Evolutionary conservation across 371 early-diverging fungal genomes (phyloP).

Genomic region (Actinomortierella ambigua): DNA sequence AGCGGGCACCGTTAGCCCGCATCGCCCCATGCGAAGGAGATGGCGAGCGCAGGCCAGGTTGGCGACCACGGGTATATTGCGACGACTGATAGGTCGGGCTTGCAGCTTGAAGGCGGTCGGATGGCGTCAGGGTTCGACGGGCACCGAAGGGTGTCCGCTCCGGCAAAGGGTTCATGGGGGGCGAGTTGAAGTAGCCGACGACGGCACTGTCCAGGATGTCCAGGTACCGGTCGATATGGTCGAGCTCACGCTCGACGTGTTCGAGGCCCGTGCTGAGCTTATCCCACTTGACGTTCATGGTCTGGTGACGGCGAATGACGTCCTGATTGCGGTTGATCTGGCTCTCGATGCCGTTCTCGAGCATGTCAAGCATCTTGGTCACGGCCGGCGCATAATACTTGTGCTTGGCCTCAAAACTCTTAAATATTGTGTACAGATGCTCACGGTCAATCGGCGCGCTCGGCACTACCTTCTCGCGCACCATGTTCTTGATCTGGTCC

Average conservation of each 20-base stretch:
- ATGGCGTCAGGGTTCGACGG: conserved; percentile 24
- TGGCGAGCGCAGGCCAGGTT: conserved; percentile 18
- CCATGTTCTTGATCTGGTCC: conserved; percentile 48
- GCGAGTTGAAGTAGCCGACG: too few species aligned
- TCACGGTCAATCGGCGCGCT: conserved; percentile 57
- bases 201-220: conserved; percentile 39
- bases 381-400: conserved; percentile 67
- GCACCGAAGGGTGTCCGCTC: conserved; percentile 36
- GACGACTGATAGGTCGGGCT: conserved; percentile 9
- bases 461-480: conserved; percentile 37
- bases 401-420: conserved; percentile 67
- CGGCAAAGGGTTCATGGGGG: conserved; percentile 6
- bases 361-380: conserved; percentile 61
- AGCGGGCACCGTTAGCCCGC: conserved; percentile 19
- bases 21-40: conserved; percentile 13
- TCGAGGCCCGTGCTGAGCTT: conserved; percentile 56
- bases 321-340: conserved; percentile 55
- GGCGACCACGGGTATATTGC: conserved; percentile 36
- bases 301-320: conserved; percentile 51
- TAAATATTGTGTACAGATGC: conserved; percentile 55
- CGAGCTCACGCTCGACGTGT: conserved; percentile 53
- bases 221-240: conserved; percentile 51
- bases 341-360: conserved; percentile 61
- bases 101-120: conserved; percentile 20
- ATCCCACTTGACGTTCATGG: conserved; percentile 60